Conservation (phyloP, 2,329 filamentous ascomycete genomes). For the Colletotrichum sp. region DNA sequence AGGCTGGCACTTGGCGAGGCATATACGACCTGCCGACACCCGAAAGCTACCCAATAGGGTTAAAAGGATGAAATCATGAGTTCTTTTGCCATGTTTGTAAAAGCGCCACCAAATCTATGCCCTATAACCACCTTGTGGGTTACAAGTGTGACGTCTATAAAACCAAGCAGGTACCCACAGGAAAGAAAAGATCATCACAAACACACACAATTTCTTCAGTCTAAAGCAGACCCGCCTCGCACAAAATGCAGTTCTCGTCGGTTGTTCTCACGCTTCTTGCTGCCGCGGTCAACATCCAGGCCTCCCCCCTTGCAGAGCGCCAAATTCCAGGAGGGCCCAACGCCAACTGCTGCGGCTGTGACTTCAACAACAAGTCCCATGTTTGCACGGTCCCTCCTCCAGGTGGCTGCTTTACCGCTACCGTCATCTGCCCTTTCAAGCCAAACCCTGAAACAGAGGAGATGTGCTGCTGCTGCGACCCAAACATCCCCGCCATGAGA, state of each 20-base stretch:
- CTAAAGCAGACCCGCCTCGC: not conserved
- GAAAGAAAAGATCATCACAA: not conserved
- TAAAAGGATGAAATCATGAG: not conserved
- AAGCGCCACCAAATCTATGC: not conserved
- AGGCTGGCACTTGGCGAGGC: not conserved
- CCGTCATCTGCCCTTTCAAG: not conserved
- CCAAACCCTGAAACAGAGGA: conserved; percentile 21
- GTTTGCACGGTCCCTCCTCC: not conserved
- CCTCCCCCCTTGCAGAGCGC: not conserved
- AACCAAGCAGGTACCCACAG: not conserved
- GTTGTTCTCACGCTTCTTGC: not conserved
- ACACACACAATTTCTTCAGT: not conserved
- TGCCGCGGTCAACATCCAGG: not conserved
- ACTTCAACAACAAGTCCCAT: not conserved
- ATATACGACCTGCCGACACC: not conserved
- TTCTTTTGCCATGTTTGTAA: not conserved
- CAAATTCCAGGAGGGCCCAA: not conserved
- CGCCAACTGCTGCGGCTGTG: not conserved
- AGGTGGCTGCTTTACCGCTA: not conserved
- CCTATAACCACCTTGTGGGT: not conserved
- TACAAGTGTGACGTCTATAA: not conserved
- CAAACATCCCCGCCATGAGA: not conserved
- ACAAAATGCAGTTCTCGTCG: not conserved
- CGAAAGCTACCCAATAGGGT: not conserved
- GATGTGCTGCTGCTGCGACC: conserved; percentile 24